Conservation (phyloP, 768 basidiomycete genomes). For the Tubosaeta sp. region DNA sequence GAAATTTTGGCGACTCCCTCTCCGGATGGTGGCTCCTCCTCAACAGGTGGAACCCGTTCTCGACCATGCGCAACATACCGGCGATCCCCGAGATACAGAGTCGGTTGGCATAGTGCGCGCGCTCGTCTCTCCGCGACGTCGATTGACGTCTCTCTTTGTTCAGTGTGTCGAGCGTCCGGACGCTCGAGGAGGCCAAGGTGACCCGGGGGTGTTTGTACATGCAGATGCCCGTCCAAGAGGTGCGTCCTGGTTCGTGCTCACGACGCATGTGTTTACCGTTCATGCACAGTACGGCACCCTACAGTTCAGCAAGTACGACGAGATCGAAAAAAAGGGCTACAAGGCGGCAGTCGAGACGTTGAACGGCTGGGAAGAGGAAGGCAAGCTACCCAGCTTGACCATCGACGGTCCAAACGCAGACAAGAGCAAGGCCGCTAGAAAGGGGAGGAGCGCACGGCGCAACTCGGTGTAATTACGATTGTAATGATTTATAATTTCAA, state of each 20-base stretch:
- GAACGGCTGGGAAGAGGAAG: constrained; percentile 77
- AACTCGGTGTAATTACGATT: constrained; percentile 53
- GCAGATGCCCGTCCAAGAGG: constrained; percentile 92
- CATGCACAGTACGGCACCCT: constrained; percentile 76
- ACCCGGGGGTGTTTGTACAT: constrained; percentile 88
- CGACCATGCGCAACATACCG: constrained; percentile 69
- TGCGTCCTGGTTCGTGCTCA: constrained; percentile 27
- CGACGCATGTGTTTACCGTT: background rate
- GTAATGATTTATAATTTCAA: constrained; percentile 9
- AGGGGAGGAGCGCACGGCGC: constrained; percentile 71
- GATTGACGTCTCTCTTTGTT: background rate
- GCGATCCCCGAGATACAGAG: constrained; percentile 92
- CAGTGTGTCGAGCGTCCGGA: constrained; percentile 94
- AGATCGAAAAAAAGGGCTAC: constrained; percentile 83
- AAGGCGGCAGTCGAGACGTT: constrained; percentile 66
- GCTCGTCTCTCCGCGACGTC: background rate
- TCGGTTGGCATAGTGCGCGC: constrained; percentile 86
- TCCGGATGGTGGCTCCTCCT: constrained; percentile 96
- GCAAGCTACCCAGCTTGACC: constrained; percentile 69
- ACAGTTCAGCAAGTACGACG: constrained; percentile 84
- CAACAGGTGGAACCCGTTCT: constrained; percentile 92
- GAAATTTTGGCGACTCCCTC: constrained; percentile 91
- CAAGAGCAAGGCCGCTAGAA: constrained; percentile 46
- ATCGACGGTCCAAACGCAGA: constrained; percentile 52
- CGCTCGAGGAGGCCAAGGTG: constrained; percentile 92